These are phyloP conservation scores for Mucor plumbeus DNA, from an alignment of 371 early-diverging fungal species.

Conservation along the genomic window DNA sequence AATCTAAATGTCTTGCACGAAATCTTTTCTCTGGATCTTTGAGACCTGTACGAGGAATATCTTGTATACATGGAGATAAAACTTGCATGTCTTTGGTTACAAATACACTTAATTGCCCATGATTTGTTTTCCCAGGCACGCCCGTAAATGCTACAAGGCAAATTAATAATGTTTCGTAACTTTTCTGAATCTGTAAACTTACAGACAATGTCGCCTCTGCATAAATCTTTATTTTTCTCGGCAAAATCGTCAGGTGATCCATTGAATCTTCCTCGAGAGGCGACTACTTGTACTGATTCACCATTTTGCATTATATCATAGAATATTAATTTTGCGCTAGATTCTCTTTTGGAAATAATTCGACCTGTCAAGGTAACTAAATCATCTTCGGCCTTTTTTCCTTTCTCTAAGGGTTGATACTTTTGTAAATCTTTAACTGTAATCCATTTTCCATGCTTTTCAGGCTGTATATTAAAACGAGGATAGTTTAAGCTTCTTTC, in stretches of 20 bases:
- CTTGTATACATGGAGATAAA: slow-evolving; percentile 89
- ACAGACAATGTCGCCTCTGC: slow-evolving; percentile 74
- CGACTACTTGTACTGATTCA: slow-evolving; percentile 69
- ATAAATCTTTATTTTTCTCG: slow-evolving; percentile 44
- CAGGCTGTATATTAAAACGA: slow-evolving; percentile 34
- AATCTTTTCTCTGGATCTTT: slow-evolving; percentile 83
- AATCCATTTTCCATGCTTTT: slow-evolving; percentile 37
- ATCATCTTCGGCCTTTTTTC: slow-evolving; percentile 40
- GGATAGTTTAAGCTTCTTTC: slow-evolving; percentile 28
- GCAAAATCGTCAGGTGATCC: slow-evolving; percentile 54
- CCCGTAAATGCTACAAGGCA: slow-evolving; percentile 69
- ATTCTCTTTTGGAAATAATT: slow-evolving; percentile 68
- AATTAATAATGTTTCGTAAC: neutral
- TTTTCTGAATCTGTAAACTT: slow-evolving; percentile 23
- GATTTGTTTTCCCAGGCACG: slow-evolving; percentile 77
- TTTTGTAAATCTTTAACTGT: slow-evolving; percentile 34
- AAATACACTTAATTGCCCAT: slow-evolving; percentile 85
- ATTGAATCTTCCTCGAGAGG: slow-evolving; percentile 54
- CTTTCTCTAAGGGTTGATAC: slow-evolving; percentile 25
- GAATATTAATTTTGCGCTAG: slow-evolving; percentile 77
- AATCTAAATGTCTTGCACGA: slow-evolving; percentile 88
- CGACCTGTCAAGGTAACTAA: slow-evolving; percentile 60
- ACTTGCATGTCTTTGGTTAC: slow-evolving; percentile 62
- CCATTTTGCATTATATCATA: slow-evolving; percentile 73
- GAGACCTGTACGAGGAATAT: slow-evolving; percentile 78